phyloP scores from a whole-genome alignment of 148 eudicot species.

The Amaranthus hypochondriacus region DNA sequence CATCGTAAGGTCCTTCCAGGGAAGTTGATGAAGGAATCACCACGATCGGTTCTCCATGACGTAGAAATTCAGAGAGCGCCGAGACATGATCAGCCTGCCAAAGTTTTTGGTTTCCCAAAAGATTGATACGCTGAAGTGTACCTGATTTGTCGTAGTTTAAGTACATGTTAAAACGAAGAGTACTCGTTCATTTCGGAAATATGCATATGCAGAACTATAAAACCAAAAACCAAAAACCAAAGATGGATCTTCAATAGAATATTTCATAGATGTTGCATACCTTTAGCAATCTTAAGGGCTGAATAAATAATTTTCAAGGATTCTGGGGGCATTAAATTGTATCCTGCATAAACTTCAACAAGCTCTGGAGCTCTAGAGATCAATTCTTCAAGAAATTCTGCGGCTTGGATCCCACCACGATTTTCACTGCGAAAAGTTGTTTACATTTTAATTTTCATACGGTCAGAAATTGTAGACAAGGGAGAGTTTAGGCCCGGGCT shows the following conservation, averaged over 20 bases:
- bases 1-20: conserved; percentile 53
- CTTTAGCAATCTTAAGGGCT: conserved; percentile 47
- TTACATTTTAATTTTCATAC: neutral
- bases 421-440: conserved; percentile 47
- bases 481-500: too few species aligned
- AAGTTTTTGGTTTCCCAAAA: conserved; percentile 56
- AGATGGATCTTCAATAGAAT: neutral
- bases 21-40: conserved; percentile 30
- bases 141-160: conserved; percentile 38
- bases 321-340: conserved; percentile 73
- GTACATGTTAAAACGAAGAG: neutral
- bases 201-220: neutral
- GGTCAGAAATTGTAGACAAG: conserved; percentile 4
- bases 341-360: conserved; percentile 50
- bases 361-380: conserved; percentile 52
- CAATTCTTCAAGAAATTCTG: conserved; percentile 60
- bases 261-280: conserved; percentile 28
- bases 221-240: neutral
- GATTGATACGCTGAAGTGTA: conserved; percentile 62
- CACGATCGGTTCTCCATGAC: conserved; percentile 47
- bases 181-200: too few species aligned
- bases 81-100: conserved; percentile 30
- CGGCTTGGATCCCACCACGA: conserved; percentile 71
- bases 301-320: conserved; percentile 49
- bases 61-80: conserved; percentile 44